These are phyloP conservation scores for Salix exigua DNA, from an alignment of 345 rosid species.

Conservation along the genomic window DNA sequence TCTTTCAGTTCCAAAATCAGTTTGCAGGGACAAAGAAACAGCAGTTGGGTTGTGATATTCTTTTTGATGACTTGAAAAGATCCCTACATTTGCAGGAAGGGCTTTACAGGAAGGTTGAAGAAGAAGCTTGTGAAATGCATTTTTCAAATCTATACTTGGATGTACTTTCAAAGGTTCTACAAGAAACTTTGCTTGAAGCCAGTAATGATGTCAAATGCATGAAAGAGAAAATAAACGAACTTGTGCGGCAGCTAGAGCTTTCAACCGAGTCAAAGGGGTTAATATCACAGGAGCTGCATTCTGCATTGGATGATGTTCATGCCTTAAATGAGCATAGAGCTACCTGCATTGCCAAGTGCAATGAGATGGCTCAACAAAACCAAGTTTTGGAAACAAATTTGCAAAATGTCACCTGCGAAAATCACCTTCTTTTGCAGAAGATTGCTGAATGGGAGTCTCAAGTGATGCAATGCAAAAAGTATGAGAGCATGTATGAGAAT, in stretches of 20 bases:
- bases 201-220: conserved; percentile 39
- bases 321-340: conserved; percentile 56
- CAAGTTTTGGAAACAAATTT: conserved; percentile 53
- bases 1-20: conserved; percentile 43
- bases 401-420: conserved; percentile 50
- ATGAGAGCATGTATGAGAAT: conserved; percentile 52
- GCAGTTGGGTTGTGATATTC: conserved; percentile 59
- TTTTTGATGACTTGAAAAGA: conserved; percentile 66
- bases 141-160: conserved; percentile 62
- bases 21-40: conserved; percentile 43
- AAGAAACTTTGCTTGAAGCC: conserved; percentile 62
- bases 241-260: conserved; percentile 60
- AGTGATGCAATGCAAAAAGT: conserved; percentile 46
- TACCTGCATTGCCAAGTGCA: conserved; percentile 52
- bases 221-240: conserved; percentile 48
- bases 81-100: conserved; percentile 79
- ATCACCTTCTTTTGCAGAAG: conserved; percentile 56
- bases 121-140: conserved; percentile 71
- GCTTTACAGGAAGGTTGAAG: conserved; percentile 73
- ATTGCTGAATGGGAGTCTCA: conserved; percentile 64
- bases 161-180: conserved; percentile 67
- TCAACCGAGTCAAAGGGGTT: conserved; percentile 57
- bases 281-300: conserved; percentile 59
- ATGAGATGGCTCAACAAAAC: conserved; percentile 54
- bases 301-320: conserved; percentile 57